Percentiles rank a stretch among this genome's conserved stretches.
Evolutionary conservation across 495 filamentous ascomycete genomes (phyloP).

Genomic region (Daldinia loculata): DNA sequence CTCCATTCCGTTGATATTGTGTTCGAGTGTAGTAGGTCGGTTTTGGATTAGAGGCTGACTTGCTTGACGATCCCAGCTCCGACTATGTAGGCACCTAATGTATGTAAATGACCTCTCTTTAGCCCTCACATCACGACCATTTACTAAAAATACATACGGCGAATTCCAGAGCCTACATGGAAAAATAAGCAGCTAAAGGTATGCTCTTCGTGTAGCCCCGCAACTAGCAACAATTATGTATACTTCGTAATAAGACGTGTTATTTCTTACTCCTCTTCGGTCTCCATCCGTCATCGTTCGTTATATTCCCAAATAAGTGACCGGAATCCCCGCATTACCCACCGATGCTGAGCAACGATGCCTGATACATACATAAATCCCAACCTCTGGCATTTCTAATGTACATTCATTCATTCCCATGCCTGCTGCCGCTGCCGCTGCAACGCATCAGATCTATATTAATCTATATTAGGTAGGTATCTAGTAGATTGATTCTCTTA

Average conservation of each 20-base stretch:
- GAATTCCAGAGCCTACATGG: constrained; percentile 2
- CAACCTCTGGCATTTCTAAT: constrained; percentile 28
- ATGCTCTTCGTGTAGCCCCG: constrained; percentile 30
- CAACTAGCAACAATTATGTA: constrained; percentile 28
- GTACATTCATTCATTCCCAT: not conserved
- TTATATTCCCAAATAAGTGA: constrained; percentile 12
- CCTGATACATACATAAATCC: constrained; percentile 12
- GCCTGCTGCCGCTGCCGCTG: constrained; percentile 6
- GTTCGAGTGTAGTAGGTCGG: not conserved
- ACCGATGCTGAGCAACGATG: constrained; percentile 21
- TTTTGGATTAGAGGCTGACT: not conserved
- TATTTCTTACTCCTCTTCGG: not conserved
- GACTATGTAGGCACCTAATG: not conserved
- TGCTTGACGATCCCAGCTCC: not conserved
- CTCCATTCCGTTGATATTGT: constrained; percentile 5
- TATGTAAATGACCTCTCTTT: not conserved
- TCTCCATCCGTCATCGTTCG: constrained; percentile 11
- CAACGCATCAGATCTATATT: constrained; percentile 13
- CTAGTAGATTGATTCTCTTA: not conserved
- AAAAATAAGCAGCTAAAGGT: constrained; percentile 4
- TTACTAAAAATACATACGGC: constrained; percentile 1
- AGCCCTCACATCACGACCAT: not conserved
- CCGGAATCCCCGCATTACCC: constrained; percentile 15
- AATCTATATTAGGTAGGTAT: constrained; percentile 19
- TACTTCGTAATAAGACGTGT: too few species aligned